phyloP scores from a whole-genome alignment of 495 filamentous ascomycete genomes.

The Penicillium bovifimosum region DNA sequence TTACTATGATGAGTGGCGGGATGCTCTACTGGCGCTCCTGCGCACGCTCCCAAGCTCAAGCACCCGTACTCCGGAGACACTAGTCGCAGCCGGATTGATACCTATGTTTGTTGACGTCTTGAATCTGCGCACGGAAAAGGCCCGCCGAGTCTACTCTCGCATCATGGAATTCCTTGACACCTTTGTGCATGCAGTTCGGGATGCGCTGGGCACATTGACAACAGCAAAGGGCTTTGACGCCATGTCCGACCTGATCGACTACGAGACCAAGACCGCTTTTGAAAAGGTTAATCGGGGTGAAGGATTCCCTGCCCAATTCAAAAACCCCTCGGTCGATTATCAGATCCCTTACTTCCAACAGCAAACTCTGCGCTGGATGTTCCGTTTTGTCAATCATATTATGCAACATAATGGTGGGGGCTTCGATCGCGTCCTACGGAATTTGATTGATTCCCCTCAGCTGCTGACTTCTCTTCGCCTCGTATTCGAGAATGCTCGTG shows the following conservation, averaged over 20 bases:
- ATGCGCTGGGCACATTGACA: constrained; percentile 74
- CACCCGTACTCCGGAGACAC: constrained; percentile 62
- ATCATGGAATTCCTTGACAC: constrained; percentile 81
- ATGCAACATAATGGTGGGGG: constrained; percentile 81
- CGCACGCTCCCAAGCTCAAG: constrained; percentile 65
- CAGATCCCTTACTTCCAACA: constrained; percentile 88
- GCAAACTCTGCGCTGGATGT: constrained; percentile 84
- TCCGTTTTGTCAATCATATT: constrained; percentile 94
- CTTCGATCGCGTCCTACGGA: constrained; percentile 82
- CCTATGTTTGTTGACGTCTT: constrained; percentile 87
- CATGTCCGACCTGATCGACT: constrained; percentile 74
- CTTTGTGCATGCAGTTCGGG: constrained; percentile 73
- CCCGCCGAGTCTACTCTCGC: constrained; percentile 73
- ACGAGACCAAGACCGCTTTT: constrained; percentile 69
- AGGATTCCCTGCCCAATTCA: constrained; percentile 72
- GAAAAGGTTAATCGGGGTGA: constrained; percentile 56
- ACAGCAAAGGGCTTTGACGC: constrained; percentile 77
- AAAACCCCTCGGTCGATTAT: constrained; percentile 82
- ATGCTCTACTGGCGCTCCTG: constrained; percentile 75
- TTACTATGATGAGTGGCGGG: constrained; percentile 80
- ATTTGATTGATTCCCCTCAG: constrained; percentile 87
- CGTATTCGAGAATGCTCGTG: constrained; percentile 70
- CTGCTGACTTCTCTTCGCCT: constrained; percentile 69
- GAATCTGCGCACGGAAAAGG: constrained; percentile 73
- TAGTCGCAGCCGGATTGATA: constrained; percentile 81